Evolutionary conservation across 306 rosid genomes (phyloP).

Genomic region (Lathyrus aphaca): DNA sequence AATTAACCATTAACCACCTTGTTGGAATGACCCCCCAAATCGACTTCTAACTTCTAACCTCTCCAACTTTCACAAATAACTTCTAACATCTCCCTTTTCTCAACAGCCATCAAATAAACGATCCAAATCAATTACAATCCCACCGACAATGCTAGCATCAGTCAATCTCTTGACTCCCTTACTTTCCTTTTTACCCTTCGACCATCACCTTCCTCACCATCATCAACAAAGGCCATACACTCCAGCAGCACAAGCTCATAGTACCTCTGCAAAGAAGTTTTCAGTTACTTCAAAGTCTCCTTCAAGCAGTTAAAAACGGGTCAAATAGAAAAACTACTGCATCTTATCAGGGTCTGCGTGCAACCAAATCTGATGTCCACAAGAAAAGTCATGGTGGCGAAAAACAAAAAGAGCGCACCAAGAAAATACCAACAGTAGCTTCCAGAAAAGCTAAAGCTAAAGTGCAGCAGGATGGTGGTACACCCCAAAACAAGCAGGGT

Average conservation of each 20-base stretch:
- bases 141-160: constrained; percentile 44
- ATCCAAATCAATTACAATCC: constrained; percentile 31
- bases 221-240: constrained; percentile 55
- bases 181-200: constrained; percentile 39
- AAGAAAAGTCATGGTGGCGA: constrained; percentile 54
- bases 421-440: constrained; percentile 85
- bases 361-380: constrained; percentile 64
- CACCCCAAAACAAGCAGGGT: constrained; percentile 60
- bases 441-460: constrained; percentile 66
- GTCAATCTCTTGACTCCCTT: constrained; percentile 31
- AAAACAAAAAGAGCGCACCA: constrained; percentile 50
- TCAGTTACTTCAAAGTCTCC: constrained; percentile 47
- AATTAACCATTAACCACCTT: too few relatives aligned
- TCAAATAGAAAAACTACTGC: constrained; percentile 32
- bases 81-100: neutral
- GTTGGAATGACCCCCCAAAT: too few relatives aligned
- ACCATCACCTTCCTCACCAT: too few relatives aligned
- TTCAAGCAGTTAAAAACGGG: constrained; percentile 40
- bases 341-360: constrained; percentile 85
- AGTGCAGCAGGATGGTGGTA: constrained; percentile 37
- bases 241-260: constrained; percentile 37
- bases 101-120: constrained; percentile 37
- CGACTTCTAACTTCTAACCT: too few relatives aligned
- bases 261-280: constrained; percentile 58
- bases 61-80: too few relatives aligned